Evolutionary conservation across 805 yeast genomes (phyloP).

Genomic region (Candida xiaguanensis): DNA sequence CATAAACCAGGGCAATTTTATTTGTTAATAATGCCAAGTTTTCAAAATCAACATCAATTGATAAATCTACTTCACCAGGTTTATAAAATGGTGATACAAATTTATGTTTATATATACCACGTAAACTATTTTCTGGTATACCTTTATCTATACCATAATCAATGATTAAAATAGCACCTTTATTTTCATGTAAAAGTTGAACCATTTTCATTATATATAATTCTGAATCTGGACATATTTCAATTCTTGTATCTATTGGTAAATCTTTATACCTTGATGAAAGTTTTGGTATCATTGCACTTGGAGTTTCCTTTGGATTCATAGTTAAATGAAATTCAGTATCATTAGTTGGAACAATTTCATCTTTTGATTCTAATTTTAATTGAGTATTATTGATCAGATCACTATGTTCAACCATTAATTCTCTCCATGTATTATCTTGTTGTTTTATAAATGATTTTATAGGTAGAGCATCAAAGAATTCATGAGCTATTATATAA

Average conservation of each 20-base stretch:
- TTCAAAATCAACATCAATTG: conserved; percentile 79
- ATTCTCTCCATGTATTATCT: conserved; percentile 74
- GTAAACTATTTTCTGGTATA: conserved; percentile 65
- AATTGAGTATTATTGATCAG: conserved; percentile 33
- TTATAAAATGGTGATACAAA: conserved; percentile 70
- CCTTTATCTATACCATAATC: conserved; percentile 69
- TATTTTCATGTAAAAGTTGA: conserved; percentile 36
- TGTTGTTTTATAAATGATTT: conserved; percentile 57
- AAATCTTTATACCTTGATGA: conserved; percentile 49
- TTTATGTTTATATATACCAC: conserved; percentile 71
- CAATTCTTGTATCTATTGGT: conserved; percentile 57
- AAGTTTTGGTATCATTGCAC: conserved; percentile 53
- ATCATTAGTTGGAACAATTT: no score
- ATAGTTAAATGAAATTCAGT: conserved; percentile 54
- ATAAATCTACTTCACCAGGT: conserved; percentile 79
- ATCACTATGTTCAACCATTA: conserved; percentile 55
- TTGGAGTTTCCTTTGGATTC: conserved; percentile 58
- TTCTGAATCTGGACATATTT: conserved; percentile 73
- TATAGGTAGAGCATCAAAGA: conserved; percentile 82
- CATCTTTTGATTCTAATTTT: conserved; percentile 19
- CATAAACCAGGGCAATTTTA: conserved; percentile 28
- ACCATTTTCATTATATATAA: conserved; percentile 53
- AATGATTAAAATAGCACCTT: conserved; percentile 68
- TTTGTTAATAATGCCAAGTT: conserved; percentile 37
- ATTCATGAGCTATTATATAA: conserved; percentile 78